phyloP scores from a whole-genome alignment of 202 grass and related monocot genomes.

The Setaria italica region DNA sequence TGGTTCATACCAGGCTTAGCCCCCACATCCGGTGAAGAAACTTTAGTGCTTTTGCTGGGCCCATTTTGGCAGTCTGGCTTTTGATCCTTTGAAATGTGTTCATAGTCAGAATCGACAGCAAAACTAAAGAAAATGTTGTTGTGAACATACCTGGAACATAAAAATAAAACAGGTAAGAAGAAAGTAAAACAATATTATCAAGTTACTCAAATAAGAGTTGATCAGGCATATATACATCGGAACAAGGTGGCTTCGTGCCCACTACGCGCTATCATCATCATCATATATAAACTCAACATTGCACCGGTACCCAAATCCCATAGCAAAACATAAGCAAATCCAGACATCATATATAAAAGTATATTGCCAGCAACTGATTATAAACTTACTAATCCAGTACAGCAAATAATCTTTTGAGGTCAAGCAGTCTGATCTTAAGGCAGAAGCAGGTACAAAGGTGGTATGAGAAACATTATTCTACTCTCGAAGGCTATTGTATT shows the following conservation, averaged over 20 bases:
- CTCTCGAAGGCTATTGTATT: not conserved
- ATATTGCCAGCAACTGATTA: constrained; percentile 1
- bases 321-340: constrained; percentile 11
- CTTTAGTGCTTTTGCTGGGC: constrained; percentile 22
- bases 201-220: constrained; percentile 12
- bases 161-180: constrained; percentile 43
- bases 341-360: not conserved
- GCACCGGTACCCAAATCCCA: not conserved
- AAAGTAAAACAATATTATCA: not conserved
- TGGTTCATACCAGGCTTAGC: constrained; percentile 41
- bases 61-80: constrained; percentile 53
- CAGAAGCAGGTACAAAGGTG: not conserved
- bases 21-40: constrained; percentile 38
- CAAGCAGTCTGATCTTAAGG: not conserved
- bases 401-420: not conserved
- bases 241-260: not conserved
- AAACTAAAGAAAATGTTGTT: constrained; percentile 99
- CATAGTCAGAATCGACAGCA: constrained; percentile 87
- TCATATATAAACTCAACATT: not conserved
- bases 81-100: constrained; percentile 71
- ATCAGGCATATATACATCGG: not conserved
- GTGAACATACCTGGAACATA: constrained; percentile 87
- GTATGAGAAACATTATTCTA: not conserved
- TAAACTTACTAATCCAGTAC: not conserved
- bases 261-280: not conserved